Evolutionary conservation across 176 grass and related monocot species (phyloP).

Genomic region (Paspalum vaginatum): DNA sequence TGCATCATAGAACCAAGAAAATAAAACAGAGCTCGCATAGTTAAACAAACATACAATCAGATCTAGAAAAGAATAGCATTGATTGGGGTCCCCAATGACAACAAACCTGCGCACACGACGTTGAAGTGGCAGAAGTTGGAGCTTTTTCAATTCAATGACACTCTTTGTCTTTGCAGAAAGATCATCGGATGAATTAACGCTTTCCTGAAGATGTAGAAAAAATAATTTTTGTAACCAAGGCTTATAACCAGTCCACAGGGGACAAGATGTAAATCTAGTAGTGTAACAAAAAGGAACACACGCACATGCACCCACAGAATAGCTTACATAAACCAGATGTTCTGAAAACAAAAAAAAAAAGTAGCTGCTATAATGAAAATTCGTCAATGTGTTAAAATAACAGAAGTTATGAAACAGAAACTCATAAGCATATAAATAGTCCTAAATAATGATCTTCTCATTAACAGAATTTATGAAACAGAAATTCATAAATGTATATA

Average conservation of each 20-base stretch:
- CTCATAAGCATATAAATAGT: constrained; percentile 26
- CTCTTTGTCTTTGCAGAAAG: constrained; percentile 92
- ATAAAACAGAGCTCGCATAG: constrained; percentile 27
- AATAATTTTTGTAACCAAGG: constrained; percentile 27
- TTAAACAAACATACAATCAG: constrained; percentile 13
- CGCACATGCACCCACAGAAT: not conserved
- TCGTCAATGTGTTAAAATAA: not conserved
- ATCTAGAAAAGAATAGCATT: constrained; percentile 5
- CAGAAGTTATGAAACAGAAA: constrained; percentile 31
- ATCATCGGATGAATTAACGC: constrained; percentile 89
- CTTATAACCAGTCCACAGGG: not conserved
- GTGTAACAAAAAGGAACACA: not conserved
- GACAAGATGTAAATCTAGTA: constrained; percentile 4
- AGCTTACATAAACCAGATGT: constrained; percentile 4
- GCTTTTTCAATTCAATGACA: constrained; percentile 98
- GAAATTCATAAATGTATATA: no score
- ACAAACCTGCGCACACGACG: constrained; percentile 80
- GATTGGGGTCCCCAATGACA: constrained; percentile 1
- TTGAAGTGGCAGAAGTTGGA: constrained; percentile 97
- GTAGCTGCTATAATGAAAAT: not conserved
- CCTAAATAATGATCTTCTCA: not conserved
- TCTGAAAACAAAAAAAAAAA: not conserved
- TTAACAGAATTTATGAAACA: no score
- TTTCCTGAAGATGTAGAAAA: constrained; percentile 63
- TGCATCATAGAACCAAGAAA: constrained; percentile 49